These are phyloP conservation scores for Eurotiales sp. DNA, from an alignment of 2,329 filamentous ascomycete species.

Conservation along the genomic window DNA sequence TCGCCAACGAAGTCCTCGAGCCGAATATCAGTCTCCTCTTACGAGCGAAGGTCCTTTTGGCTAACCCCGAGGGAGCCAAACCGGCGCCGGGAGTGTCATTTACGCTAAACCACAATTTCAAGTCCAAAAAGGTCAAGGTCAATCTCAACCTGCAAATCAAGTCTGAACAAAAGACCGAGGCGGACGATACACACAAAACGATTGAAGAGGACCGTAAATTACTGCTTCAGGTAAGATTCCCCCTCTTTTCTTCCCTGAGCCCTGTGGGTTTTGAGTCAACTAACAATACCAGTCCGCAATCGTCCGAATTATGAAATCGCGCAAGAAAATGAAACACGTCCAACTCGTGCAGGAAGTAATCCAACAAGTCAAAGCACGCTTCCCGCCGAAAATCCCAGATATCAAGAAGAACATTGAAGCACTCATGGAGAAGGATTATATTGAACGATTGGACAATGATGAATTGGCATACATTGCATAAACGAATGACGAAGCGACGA, in stretches of 20 bases:
- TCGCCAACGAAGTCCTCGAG: conserved; percentile 79
- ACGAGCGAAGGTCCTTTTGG: conserved; percentile 84
- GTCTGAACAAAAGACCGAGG: conserved; percentile 92
- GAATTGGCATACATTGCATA: conserved; percentile 92
- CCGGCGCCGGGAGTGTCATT: conserved; percentile 75
- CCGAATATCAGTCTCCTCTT: conserved; percentile 80
- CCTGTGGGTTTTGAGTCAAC: conserved; percentile 19
- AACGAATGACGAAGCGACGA: conserved; percentile 21
- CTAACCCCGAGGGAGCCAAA: conserved; percentile 69
- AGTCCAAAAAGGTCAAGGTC: conserved; percentile 96
- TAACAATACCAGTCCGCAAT: conserved; percentile 72
- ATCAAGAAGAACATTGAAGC: conserved; percentile 99
- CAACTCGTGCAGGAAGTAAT: conserved; percentile 94
- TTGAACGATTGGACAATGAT: conserved; percentile 91
- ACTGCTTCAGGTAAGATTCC: conserved; percentile 77
- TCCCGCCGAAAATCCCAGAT: conserved; percentile 86
- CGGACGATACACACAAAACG: conserved; percentile 97
- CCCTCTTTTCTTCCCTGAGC: neutral
- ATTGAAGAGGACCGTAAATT: conserved; percentile 98
- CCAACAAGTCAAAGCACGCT: conserved; percentile 86
- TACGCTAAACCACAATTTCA: conserved; percentile 88
- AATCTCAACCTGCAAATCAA: conserved; percentile 95
- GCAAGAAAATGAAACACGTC: conserved; percentile 97
- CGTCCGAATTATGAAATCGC: conserved; percentile 98
- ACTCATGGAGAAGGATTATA: conserved; percentile 95